Evolutionary conservation across 768 basidiomycete species (phyloP).

Genomic region (Bullera alba): DNA sequence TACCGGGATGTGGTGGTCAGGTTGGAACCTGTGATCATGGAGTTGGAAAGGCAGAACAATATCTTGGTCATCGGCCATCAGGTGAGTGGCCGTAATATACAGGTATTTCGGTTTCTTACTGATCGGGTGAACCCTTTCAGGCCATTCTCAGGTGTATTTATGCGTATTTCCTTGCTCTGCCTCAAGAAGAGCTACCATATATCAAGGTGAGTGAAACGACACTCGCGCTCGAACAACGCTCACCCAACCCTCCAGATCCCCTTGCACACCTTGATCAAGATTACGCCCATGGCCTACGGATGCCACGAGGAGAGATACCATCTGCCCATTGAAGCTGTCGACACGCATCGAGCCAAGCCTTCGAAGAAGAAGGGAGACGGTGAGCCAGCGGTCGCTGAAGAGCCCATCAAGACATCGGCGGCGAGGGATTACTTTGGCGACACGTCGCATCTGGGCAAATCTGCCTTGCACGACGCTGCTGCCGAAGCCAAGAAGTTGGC

Average conservation of each 20-base stretch:
- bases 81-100: conserved; percentile 47
- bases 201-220: conserved; percentile 63
- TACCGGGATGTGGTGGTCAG: conserved; percentile 95
- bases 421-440: conserved; percentile 33
- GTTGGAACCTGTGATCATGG: conserved; percentile 98
- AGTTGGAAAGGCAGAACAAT: conserved; percentile 94
- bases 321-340: conserved; percentile 83
- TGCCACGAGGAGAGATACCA: conserved; percentile 95
- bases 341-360: conserved; percentile 70
- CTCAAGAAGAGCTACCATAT: conserved; percentile 91
- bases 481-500: conserved; percentile 4
- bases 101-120: too few relatives aligned
- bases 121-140: conserved; percentile 46
- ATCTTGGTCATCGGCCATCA: conserved; percentile 96
- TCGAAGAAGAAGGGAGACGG: conserved; percentile 3
- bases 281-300: conserved; percentile 96
- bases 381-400: not conserved
- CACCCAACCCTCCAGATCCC: conserved; percentile 17
- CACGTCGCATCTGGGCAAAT: conserved; percentile 4
- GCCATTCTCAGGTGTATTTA: conserved; percentile 55
- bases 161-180: conserved; percentile 80
- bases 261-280: conserved; percentile 92
- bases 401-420: not conserved
- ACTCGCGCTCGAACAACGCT: not conserved
- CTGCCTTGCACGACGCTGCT: conserved; percentile 8